phyloP scores from a whole-genome alignment of 352 stramenopile genomes.

The Discostella stelligera region DNA sequence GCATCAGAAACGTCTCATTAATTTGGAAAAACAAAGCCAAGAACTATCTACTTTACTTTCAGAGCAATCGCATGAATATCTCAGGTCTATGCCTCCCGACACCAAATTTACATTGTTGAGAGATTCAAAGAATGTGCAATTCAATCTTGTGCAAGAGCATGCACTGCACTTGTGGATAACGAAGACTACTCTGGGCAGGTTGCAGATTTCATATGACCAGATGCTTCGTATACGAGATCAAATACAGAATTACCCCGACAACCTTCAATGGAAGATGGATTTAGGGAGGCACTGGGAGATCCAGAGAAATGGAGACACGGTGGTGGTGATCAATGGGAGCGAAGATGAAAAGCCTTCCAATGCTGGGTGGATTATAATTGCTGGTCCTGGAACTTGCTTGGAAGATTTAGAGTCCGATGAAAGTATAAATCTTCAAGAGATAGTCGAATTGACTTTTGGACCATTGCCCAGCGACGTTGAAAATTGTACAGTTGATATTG shows the following conservation, averaged over 20 bases:
- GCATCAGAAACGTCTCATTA: conserved; percentile 57
- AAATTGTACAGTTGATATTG: conserved; percentile 24
- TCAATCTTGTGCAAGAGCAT: conserved; percentile 62
- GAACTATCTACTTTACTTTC: conserved; percentile 60
- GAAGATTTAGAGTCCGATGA: background rate
- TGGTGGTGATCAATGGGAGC: conserved; percentile 33
- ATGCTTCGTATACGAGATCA: conserved; percentile 64
- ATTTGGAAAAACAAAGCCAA: conserved; percentile 68
- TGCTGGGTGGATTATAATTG: conserved; percentile 30
- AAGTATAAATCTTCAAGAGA: background rate
- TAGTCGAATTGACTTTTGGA: conserved; percentile 30
- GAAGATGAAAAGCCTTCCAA: conserved; percentile 8
- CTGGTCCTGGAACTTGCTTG: background rate
- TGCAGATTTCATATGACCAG: conserved; percentile 63
- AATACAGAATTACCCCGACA: conserved; percentile 52
- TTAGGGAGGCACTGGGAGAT: conserved; percentile 65
- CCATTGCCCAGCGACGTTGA: conserved; percentile 11
- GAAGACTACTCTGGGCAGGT: conserved; percentile 15
- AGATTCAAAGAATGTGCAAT: conserved; percentile 16
- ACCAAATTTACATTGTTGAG: conserved; percentile 27
- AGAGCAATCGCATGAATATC: conserved; percentile 49
- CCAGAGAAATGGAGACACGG: conserved; percentile 52
- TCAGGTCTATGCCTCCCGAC: conserved; percentile 38
- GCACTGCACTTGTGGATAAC: conserved; percentile 66
- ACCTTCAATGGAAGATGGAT: conserved; percentile 69